Percentiles rank a stretch among this genome's conserved stretches.
Conservation (phyloP, 2,329 filamentous ascomycete genomes). For the Colletotrichum liriopes region DNA sequence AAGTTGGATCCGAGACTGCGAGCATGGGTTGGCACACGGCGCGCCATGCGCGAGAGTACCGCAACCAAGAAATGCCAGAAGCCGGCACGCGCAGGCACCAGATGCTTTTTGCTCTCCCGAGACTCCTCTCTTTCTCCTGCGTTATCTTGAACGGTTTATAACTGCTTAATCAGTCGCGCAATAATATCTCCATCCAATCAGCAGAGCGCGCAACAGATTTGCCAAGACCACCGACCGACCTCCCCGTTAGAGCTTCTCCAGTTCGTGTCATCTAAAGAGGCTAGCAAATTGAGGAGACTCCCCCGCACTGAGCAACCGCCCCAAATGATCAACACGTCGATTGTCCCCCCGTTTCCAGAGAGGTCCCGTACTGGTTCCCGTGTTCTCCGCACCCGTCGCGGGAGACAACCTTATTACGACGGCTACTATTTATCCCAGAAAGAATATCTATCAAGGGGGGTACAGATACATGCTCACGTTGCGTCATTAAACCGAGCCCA, state of each 20-base stretch:
- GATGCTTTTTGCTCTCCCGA: not conserved
- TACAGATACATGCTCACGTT: not conserved
- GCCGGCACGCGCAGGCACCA: not conserved
- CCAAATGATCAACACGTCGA: conserved; percentile 6
- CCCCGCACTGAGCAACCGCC: not conserved
- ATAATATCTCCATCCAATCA: conserved; percentile 39
- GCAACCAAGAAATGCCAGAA: not conserved
- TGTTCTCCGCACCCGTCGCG: conserved; percentile 5
- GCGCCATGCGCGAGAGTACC: not conserved
- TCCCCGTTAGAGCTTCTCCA: not conserved
- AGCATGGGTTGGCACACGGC: not conserved
- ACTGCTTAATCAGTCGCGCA: conserved; percentile 30
- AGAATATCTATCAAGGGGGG: not conserved
- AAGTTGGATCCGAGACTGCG: not conserved
- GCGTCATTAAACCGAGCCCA: not conserved
- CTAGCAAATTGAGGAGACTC: conserved; percentile 10
- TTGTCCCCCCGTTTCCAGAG: conserved; percentile 14
- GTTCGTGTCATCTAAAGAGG: conserved; percentile 24
- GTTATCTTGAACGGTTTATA: conserved; percentile 15
- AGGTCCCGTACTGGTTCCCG: not conserved
- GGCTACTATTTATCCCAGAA: conserved; percentile 14
- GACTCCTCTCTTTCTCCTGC: not conserved
- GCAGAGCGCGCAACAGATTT: conserved; percentile 13
- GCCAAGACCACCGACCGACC: conserved; percentile 12
- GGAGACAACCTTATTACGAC: conserved; percentile 33